phyloP scores from a whole-genome alignment of 2,329 filamentous ascomycete species.

The Cordyceps tenuipes region DNA sequence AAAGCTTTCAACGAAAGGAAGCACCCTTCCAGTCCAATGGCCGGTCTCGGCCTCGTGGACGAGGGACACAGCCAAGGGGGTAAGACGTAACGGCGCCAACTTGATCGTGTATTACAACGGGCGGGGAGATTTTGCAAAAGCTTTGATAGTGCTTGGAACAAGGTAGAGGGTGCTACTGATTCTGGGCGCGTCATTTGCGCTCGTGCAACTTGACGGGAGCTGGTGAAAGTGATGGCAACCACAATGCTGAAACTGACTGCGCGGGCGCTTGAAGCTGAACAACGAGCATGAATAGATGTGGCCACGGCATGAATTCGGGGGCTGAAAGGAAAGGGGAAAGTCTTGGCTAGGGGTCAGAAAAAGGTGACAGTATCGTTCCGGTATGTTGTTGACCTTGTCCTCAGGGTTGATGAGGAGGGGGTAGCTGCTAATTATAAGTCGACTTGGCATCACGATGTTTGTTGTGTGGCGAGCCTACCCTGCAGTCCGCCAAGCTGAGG shows the following conservation, averaged over 20 bases:
- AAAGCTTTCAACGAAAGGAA: conserved; percentile 51
- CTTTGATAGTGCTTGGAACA: conserved; percentile 45
- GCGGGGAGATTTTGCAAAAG: conserved; percentile 58
- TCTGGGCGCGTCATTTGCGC: conserved; percentile 43
- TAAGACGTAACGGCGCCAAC: conserved; percentile 71
- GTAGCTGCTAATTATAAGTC: too few relatives aligned
- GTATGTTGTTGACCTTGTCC: conserved; percentile 60
- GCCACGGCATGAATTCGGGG: conserved; percentile 39
- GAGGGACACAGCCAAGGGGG: conserved; percentile 51
- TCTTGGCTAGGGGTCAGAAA: conserved; percentile 46
- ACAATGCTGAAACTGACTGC: conserved; percentile 30
- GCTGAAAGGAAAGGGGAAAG: conserved; percentile 27
- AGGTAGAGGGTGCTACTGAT: conserved; percentile 18
- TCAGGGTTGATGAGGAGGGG: conserved; percentile 63
- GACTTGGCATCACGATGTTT: conserved; percentile 70
- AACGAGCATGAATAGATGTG: conserved; percentile 53
- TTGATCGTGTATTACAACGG: conserved; percentile 57
- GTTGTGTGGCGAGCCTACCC: conserved; percentile 30
- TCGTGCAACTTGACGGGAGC: conserved; percentile 50
- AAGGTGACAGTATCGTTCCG: conserved; percentile 51
- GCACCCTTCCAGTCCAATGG: conserved; percentile 37
- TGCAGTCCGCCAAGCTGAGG: neutral
- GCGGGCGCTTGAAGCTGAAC: conserved; percentile 27
- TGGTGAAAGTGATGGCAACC: conserved; percentile 60
- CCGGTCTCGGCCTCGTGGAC: conserved; percentile 48